Evolutionary conservation across 192 early-diverging fungal genomes (phyloP).

Genomic region (Podila horticola): DNA sequence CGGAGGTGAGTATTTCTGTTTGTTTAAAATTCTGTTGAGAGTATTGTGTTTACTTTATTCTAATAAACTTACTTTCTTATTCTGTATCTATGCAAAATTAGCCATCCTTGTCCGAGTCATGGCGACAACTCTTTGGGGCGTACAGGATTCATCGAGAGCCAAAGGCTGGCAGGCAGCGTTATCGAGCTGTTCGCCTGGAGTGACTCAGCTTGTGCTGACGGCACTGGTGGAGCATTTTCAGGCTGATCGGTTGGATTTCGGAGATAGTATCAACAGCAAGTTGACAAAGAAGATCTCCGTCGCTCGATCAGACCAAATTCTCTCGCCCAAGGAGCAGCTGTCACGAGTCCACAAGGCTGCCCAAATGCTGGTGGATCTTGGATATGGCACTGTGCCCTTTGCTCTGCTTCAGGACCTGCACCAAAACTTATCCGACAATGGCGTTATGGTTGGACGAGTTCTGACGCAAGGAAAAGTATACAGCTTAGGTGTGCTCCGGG

Average conservation of each 20-base stretch:
- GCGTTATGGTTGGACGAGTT: conserved; percentile 5
- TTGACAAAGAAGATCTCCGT: not conserved
- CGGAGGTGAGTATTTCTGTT: conserved; percentile 6
- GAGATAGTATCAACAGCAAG: no score
- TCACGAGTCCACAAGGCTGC: conserved; percentile 22
- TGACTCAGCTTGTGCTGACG: conserved; percentile 7
- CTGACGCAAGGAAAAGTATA: conserved; percentile 29
- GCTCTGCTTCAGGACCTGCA: not conserved
- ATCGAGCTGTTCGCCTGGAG: not conserved
- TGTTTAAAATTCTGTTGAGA: not conserved
- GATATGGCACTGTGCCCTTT: conserved; percentile 6
- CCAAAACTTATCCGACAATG: not conserved
- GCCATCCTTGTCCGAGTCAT: conserved; percentile 15
- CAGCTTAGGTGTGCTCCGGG: conserved; percentile 15
- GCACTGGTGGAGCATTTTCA: conserved; percentile 17
- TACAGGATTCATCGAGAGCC: not conserved
- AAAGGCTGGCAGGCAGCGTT: conserved; percentile 18
- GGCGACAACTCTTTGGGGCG: conserved; percentile 13
- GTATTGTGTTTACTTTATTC: not conserved
- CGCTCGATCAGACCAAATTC: not conserved
- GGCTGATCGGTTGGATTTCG: conserved; percentile 11
- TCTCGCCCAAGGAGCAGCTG: not conserved
- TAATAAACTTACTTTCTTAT: not conserved
- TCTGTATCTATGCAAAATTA: not conserved
- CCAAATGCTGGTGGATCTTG: conserved; percentile 12